Percentiles rank a stretch among this genome's conserved stretches.
Evolutionary conservation across 1,284 basidiomycete species (phyloP).

Genomic region (Fomitopsis schrenkii): DNA sequence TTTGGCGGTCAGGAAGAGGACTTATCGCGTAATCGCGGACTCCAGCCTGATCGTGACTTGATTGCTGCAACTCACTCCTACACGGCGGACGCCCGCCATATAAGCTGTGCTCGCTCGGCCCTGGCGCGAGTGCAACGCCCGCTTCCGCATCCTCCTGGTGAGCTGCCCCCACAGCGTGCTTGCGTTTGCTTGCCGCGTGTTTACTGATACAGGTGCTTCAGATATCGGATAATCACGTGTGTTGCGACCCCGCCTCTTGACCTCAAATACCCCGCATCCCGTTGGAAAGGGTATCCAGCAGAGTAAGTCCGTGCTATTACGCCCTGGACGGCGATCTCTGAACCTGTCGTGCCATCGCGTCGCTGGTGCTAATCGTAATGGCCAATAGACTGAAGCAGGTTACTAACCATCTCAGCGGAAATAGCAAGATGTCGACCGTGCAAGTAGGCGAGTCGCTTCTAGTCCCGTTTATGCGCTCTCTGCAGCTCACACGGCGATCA

Average conservation of each 20-base stretch:
- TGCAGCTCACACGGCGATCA: not conserved
- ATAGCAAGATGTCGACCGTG: constrained; percentile 20
- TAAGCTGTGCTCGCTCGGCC: not conserved
- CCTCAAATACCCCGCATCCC: not conserved
- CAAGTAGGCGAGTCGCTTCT: constrained; percentile 40
- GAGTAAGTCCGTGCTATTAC: not conserved
- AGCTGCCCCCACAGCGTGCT: not conserved
- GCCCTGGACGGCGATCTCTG: not conserved
- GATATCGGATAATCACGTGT: constrained; percentile 4
- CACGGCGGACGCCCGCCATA: not conserved
- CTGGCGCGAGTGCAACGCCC: not conserved
- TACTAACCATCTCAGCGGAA: constrained; percentile 19
- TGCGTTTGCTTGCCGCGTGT: not conserved
- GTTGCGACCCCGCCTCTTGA: not conserved
- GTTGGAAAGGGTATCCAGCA: not conserved
- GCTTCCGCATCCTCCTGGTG: not conserved
- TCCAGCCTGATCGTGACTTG: constrained; percentile 4
- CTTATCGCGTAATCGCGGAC: constrained; percentile 8
- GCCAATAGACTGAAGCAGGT: constrained; percentile 26
- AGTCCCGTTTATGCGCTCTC: not conserved
- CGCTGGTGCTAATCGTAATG: constrained; percentile 13
- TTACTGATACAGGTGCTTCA: not conserved
- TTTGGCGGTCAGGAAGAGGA: not conserved
- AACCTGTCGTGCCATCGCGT: not conserved
- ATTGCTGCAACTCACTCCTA: not conserved